phyloP scores from a whole-genome alignment of 352 stramenopile species.

The Globisporangium splendens region DNA sequence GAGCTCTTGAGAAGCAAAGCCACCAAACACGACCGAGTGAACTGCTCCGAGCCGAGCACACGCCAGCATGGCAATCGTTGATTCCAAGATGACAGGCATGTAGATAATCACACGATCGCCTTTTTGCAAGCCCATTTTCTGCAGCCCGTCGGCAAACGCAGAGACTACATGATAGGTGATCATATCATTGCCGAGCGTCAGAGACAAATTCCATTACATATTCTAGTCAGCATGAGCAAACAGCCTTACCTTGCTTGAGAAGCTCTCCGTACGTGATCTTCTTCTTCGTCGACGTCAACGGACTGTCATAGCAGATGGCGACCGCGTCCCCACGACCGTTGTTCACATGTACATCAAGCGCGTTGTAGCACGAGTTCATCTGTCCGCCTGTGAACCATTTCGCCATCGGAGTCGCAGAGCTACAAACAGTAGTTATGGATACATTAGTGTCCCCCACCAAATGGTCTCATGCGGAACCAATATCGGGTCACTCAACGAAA shows the following conservation, averaged over 20 bases:
- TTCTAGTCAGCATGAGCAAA: no score
- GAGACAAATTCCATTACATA: not conserved
- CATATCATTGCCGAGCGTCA: not conserved
- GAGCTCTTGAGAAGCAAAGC: conserved; percentile 85
- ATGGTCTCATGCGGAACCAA: not conserved
- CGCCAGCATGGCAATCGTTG: conserved; percentile 95
- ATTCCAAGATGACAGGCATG: conserved; percentile 97
- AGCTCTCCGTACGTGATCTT: conserved; percentile 48
- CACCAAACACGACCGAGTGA: conserved; percentile 91
- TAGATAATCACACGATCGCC: conserved; percentile 97
- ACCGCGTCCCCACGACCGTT: conserved; percentile 46
- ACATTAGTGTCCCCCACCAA: not conserved
- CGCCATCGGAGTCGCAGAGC: conserved; percentile 26
- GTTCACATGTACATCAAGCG: conserved; percentile 54
- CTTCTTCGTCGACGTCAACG: conserved; percentile 52
- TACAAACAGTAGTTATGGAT: conserved; percentile 2
- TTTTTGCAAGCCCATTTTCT: conserved; percentile 81
- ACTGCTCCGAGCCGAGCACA: conserved; percentile 94
- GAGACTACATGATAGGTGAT: not conserved
- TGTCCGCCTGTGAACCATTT: conserved; percentile 53
- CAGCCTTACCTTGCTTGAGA: conserved; percentile 29
- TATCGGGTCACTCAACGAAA: not conserved
- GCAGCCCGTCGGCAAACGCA: conserved; percentile 93
- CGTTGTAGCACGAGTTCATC: conserved; percentile 74
- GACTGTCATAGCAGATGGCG: conserved; percentile 60